Evolutionary conservation across 352 stramenopile species (phyloP), one percentile per base, ranked within the genome.

Genomic region (Paralagenidium karlingii): DNA sequence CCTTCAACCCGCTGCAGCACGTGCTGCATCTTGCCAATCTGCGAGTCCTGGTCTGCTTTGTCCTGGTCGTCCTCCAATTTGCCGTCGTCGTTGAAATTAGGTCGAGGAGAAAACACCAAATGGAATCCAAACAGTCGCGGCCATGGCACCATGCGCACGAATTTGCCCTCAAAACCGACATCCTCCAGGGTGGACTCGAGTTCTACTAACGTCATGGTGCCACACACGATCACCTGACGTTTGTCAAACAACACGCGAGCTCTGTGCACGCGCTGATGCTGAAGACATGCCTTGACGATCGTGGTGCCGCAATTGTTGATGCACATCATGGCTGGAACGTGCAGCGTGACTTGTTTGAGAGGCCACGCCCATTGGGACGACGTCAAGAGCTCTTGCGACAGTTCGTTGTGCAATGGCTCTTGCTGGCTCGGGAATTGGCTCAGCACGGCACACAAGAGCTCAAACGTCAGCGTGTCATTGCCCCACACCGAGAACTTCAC

Each of bases 301-400:
- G 74, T 76, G n/a, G 53, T 60, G 11, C 77, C 77, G 34, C 77
- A 90, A 33, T 84, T 87, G 26, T 55, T 60, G 12, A 68, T 57
- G 39, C 77, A 90, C 74, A 90, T 90, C 68, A 90, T 90, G 16
- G 78, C 77, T 20, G 61, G 50, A 9, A 90, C 64, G 15, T 52
- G 47, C 9, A 90, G 38, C 20, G 82, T 66, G 25, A 86, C 53
- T 49, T 86, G 64, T 47, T 82, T 81, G 25, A 45, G 49, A 10
- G 55, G 50, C 73, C 73, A 86, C 8, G 34, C 19, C 30, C 19
- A 22, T 20, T 36, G 16, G 30, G 30, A 36, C 22, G n/a, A n/a
- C n/a, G n/a, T n/a, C n/a, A n/a, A n/a, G n/a, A n/a, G n/a, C n/a
- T n/a, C n/a, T n/a, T n/a, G n/a, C n/a, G n/a, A n/a, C n/a, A n/a